phyloP scores from a whole-genome alignment of 1,284 basidiomycete genomes.

The Ceratobasidium sp. region DNA sequence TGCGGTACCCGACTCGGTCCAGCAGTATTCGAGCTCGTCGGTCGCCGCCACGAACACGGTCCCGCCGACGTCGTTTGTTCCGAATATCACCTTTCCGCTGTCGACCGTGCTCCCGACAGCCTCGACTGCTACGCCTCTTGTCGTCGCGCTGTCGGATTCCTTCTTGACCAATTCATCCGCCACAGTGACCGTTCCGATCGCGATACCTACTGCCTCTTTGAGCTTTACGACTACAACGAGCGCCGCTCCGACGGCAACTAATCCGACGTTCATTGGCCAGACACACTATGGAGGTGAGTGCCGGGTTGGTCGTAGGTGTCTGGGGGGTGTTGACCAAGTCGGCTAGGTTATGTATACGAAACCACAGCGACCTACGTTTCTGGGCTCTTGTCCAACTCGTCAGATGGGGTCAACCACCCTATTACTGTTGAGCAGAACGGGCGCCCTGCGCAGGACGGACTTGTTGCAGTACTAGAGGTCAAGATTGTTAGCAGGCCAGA shows the following conservation, averaged over 20 bases:
- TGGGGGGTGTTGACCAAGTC: background rate
- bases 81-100: constrained; percentile 34
- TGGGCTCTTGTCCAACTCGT: constrained; percentile 75
- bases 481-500: constrained; percentile 60
- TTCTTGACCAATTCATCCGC: background rate
- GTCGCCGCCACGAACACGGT: constrained; percentile 38
- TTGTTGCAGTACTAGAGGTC: constrained; percentile 85
- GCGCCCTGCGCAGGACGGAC: constrained; percentile 79
- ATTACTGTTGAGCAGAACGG: constrained; percentile 67
- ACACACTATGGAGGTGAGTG: constrained; percentile 55
- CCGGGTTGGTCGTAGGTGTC: constrained; percentile 51
- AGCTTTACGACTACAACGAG: constrained; percentile 64
- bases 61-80: constrained; percentile 27
- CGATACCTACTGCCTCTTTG: constrained; percentile 33
- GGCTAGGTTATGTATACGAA: constrained; percentile 72
- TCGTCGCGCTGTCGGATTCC: constrained; percentile 34
- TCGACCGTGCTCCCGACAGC: constrained; percentile 26
- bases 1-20: constrained; percentile 19
- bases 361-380: constrained; percentile 73
- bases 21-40: constrained; percentile 17
- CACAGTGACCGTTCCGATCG: constrained; percentile 23
- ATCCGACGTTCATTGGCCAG: constrained; percentile 63
- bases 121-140: constrained; percentile 17
- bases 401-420: constrained; percentile 82
- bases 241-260: constrained; percentile 53